phyloP scores from a whole-genome alignment of 2,329 filamentous ascomycete species.

The Pseudogymnoascus sp. region DNA sequence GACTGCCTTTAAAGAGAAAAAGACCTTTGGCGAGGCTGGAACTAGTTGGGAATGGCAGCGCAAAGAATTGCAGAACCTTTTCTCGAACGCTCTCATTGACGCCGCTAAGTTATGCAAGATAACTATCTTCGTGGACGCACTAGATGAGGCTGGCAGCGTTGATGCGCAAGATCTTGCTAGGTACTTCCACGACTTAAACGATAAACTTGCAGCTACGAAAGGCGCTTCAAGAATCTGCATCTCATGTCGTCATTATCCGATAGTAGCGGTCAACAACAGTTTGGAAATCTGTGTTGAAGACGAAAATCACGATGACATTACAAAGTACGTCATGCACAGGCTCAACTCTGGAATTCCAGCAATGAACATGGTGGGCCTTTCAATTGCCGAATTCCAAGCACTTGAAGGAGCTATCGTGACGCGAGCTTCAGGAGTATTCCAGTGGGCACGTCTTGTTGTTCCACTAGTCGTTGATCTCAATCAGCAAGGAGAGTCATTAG shows the following conservation, averaged over 20 bases:
- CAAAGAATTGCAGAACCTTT: constrained; percentile 10
- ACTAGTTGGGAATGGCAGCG: constrained; percentile 15
- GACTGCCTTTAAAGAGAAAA: constrained; percentile 13
- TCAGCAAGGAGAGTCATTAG: constrained; percentile 4
- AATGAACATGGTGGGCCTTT: no score
- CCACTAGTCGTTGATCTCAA: constrained; percentile 8
- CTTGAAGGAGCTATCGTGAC: no score
- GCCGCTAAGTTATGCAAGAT: constrained; percentile 6
- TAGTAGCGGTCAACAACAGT: constrained; percentile 6
- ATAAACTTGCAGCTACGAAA: neutral
- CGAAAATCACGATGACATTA: constrained; percentile 19
- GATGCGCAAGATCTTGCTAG: constrained; percentile 15
- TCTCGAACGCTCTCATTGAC: constrained; percentile 9
- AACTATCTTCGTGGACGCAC: constrained; percentile 22
- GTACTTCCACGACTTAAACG: constrained; percentile 15
- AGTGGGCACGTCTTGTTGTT: constrained; percentile 19
- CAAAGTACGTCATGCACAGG: constrained; percentile 11
- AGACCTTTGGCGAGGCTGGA: constrained; percentile 4
- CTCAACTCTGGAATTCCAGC: neutral
- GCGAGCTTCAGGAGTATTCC: constrained; percentile 11
- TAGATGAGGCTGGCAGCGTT: constrained; percentile 21
- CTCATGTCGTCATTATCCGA: constrained; percentile 17
- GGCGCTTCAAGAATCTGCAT: constrained; percentile 15
- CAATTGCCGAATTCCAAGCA: no score
- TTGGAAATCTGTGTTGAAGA: constrained; percentile 19